A percentile compares a stretch with the other conserved stretches of the same genome.
Evolutionary conservation across 441 rosid species (phyloP).

Genomic region (Heliophila coronopifolia): DNA sequence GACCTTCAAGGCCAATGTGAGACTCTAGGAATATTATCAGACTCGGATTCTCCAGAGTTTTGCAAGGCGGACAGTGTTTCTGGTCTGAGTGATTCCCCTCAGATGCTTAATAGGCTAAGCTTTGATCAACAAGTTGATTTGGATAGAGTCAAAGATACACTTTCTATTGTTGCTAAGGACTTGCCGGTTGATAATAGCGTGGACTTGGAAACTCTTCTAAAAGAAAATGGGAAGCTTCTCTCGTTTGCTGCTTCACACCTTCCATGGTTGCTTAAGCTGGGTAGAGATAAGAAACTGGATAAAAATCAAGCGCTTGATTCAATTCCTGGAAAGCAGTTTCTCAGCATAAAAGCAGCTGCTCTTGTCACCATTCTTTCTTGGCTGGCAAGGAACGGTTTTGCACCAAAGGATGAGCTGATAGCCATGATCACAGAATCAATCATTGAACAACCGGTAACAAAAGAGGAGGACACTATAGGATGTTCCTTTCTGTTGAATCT

Average conservation of each 20-base stretch:
- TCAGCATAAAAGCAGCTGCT: constrained; percentile 60
- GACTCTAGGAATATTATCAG: constrained; percentile 50
- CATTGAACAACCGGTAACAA: constrained; percentile 77
- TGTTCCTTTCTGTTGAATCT: constrained; percentile 86
- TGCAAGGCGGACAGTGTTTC: constrained; percentile 36
- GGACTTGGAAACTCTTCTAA: constrained; percentile 55
- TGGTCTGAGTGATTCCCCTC: constrained; percentile 45
- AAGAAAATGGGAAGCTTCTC: constrained; percentile 67
- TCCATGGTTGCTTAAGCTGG: constrained; percentile 90
- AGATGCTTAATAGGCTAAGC: constrained; percentile 38
- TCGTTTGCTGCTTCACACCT: constrained; percentile 73
- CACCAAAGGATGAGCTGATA: constrained; percentile 76
- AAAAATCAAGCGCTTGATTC: constrained; percentile 41
- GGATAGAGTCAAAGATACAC: constrained; percentile 39
- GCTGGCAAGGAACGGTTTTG: constrained; percentile 83
- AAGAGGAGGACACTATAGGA: constrained; percentile 78
- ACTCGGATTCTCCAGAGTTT: constrained; percentile 44
- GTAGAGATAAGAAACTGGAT: constrained; percentile 40
- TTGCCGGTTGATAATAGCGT: constrained; percentile 48
- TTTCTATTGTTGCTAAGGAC: constrained; percentile 58
- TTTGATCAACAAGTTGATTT: constrained; percentile 42
- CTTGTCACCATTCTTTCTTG: constrained; percentile 67
- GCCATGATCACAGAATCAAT: constrained; percentile 75
- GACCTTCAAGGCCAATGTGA: constrained; percentile 88
- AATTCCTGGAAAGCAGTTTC: constrained; percentile 57